Evolutionary conservation across 2,329 filamentous ascomycete species (phyloP).

Genomic region (Alternaria ethzedia): DNA sequence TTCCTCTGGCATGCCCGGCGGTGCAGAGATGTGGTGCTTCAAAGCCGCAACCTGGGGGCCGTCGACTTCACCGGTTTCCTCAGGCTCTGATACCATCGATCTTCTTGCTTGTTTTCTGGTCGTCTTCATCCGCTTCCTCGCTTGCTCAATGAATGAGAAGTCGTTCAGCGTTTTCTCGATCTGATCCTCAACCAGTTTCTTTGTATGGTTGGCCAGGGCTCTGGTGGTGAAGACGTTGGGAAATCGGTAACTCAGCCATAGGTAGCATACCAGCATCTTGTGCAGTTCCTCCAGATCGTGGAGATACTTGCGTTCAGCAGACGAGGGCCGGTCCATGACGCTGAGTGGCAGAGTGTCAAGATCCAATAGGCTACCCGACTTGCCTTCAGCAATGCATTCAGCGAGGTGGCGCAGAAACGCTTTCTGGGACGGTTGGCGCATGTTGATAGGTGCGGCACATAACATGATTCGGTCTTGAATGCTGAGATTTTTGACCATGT

Average conservation of each 20-base stretch:
- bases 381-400: slow-evolving; percentile 70
- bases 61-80: neutral
- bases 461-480: slow-evolving; percentile 78
- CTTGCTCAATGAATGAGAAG: slow-evolving; percentile 55
- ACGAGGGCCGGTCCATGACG: slow-evolving; percentile 66
- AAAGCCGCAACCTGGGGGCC: neutral
- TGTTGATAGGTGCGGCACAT: slow-evolving; percentile 70
- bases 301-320: slow-evolving; percentile 64
- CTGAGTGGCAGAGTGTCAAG: slow-evolving; percentile 75
- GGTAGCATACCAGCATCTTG: slow-evolving; percentile 80
- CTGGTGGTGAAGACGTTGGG: slow-evolving; percentile 79
- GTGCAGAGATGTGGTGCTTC: slow-evolving; percentile 2
- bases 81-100: neutral
- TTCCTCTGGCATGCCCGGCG: slow-evolving; percentile 16
- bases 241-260: slow-evolving; percentile 93
- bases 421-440: slow-evolving; percentile 56
- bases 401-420: slow-evolving; percentile 69
- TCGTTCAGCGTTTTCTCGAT: slow-evolving; percentile 70
- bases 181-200: slow-evolving; percentile 75
- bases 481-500: slow-evolving; percentile 70
- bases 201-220: slow-evolving; percentile 78
- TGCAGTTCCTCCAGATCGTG: slow-evolving; percentile 77
- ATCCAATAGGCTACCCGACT: slow-evolving; percentile 72
- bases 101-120: slow-evolving; percentile 13
- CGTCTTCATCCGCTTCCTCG: slow-evolving; percentile 7